phyloP scores from a whole-genome alignment of 148 eudicot genomes.

The Dysphania ambrosioides region DNA sequence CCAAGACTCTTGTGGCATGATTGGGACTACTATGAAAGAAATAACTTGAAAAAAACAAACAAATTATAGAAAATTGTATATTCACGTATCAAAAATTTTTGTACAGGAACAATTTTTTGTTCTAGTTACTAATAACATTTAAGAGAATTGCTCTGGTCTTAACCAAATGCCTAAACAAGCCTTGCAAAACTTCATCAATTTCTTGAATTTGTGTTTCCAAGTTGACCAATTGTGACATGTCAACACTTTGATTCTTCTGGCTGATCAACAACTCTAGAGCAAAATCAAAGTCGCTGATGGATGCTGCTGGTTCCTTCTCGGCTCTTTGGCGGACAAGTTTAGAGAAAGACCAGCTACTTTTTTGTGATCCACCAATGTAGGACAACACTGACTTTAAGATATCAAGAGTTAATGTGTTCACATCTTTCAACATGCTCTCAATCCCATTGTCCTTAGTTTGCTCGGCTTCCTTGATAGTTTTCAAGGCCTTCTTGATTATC shows the following conservation, averaged over 20 bases:
- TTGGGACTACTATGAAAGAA: no score
- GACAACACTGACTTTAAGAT: constrained; percentile 17
- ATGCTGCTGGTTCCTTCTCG: neutral
- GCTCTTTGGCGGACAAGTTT: constrained; percentile 20
- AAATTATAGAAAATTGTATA: neutral
- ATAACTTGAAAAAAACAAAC: neutral
- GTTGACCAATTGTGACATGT: constrained; percentile 11
- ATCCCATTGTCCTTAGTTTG: neutral
- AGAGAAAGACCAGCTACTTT: constrained; percentile 19
- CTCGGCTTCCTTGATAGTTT: constrained; percentile 15
- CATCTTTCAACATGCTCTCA: constrained; percentile 15
- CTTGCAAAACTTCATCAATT: constrained; percentile 37
- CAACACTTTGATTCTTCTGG: constrained; percentile 12
- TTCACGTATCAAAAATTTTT: constrained; percentile 5
- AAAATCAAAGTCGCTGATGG: constrained; percentile 17
- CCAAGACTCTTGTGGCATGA: neutral
- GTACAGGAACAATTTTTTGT: neutral
- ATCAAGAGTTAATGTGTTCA: constrained; percentile 14
- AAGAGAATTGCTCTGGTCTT: constrained; percentile 49
- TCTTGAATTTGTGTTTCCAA: constrained; percentile 33
- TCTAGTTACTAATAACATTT: constrained; percentile 44
- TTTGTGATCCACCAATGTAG: constrained; percentile 10
- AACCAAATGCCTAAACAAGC: constrained; percentile 39
- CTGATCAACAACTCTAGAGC: neutral
- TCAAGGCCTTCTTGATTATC: constrained; percentile 22